These are phyloP conservation scores for Lachnellula occidentalis DNA, from an alignment of 2,329 filamentous ascomycete species.

Conservation along the genomic window DNA sequence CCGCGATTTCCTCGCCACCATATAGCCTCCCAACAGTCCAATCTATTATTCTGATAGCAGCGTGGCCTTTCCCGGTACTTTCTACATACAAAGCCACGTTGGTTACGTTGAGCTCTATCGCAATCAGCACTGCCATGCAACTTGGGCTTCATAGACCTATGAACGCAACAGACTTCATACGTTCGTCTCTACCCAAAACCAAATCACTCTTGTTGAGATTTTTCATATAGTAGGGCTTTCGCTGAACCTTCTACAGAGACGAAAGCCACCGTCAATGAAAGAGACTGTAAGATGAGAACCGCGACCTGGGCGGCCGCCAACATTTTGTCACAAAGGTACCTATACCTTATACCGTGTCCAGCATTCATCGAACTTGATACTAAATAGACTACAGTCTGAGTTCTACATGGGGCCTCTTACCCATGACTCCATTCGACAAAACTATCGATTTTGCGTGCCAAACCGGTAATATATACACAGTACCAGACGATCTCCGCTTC, in stretches of 20 bases:
- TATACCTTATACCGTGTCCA: background rate
- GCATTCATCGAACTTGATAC: background rate
- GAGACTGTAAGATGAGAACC: background rate
- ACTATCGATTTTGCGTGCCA: constrained; percentile 9
- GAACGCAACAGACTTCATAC: constrained; percentile 17
- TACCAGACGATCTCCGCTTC: constrained; percentile 6
- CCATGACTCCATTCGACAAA: constrained; percentile 5
- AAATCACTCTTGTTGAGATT: background rate
- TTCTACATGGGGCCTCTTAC: background rate
- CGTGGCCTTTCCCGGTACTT: constrained; percentile 23
- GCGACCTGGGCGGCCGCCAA: constrained; percentile 13
- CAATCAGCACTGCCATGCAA: constrained; percentile 21
- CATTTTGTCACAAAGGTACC: constrained; percentile 9
- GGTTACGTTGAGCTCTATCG: constrained; percentile 18
- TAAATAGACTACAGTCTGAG: background rate
- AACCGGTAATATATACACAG: constrained; percentile 1
- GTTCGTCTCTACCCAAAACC: background rate
- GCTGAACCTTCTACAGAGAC: background rate
- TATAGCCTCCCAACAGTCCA: constrained; percentile 10
- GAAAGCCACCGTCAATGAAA: background rate
- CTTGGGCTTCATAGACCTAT: constrained; percentile 22
- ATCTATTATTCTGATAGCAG: constrained; percentile 16
- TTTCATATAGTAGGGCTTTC: too few species aligned
- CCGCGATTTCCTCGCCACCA: constrained; percentile 1
- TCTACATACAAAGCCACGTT: constrained; percentile 18